Evolutionary conservation across 768 basidiomycete genomes (phyloP).

Genomic region (Termitomyces sp.): DNA sequence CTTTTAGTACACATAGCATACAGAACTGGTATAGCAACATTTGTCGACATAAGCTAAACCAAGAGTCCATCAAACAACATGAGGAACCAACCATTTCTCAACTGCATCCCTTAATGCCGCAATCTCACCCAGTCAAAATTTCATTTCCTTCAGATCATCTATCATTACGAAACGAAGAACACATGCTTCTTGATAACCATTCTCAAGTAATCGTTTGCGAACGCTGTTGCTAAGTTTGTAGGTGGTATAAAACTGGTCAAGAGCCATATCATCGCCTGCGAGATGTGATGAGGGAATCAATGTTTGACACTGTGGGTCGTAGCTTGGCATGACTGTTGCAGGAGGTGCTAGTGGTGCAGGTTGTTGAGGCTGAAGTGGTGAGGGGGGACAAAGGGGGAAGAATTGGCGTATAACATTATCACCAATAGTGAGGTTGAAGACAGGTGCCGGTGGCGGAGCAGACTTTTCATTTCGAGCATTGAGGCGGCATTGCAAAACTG

Average conservation of each 20-base stretch:
- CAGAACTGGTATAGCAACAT: no score
- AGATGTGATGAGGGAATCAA: no score
- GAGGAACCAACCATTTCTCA: neutral
- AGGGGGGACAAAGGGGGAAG: neutral
- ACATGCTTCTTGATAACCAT: conserved; percentile 5
- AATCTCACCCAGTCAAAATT: conserved; percentile 12
- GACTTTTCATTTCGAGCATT: neutral
- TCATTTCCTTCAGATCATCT: conserved; percentile 14
- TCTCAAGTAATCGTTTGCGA: neutral
- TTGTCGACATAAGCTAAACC: no score
- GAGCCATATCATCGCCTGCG: neutral
- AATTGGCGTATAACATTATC: neutral
- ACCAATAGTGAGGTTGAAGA: neutral
- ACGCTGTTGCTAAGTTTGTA: neutral
- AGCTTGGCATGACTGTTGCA: no score
- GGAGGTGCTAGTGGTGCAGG: neutral
- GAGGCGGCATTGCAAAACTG: neutral
- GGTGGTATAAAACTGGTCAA: conserved; percentile 1
- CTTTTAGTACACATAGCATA: no score
- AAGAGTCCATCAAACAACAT: neutral
- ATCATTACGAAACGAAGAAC: conserved; percentile 6
- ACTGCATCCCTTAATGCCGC: conserved; percentile 9
- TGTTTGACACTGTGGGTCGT: no score
- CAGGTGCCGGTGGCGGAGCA: neutral
- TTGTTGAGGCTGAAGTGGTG: neutral